Base-by-base conservation (phyloP, 139 green algal genomes). In the Chlamydomonas applanata region DNA sequence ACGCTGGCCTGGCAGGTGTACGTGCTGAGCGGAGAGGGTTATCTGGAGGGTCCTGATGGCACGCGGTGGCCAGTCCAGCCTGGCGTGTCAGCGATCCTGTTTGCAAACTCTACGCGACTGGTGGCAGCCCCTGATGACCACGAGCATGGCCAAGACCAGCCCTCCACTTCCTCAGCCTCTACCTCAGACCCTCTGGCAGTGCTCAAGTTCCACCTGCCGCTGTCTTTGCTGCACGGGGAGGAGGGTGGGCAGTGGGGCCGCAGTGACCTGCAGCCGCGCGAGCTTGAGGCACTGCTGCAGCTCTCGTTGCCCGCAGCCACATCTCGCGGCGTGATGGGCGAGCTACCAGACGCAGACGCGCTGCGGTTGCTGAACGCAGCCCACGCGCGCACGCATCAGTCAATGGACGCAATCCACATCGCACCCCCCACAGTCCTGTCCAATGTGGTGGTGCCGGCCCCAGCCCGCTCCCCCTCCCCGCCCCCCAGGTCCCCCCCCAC, bases 191-290 rank as follows among this genome's bases (percentile, higher is more conserved):
- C 56, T 7, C 68, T 71, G 13, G 67, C 63, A 13, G 57, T 67
- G 44, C 75, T 80, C 32, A 80, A 75, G 59, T 80, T 80, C 67
- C 75, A 75, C 34, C 63, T 80, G 65, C 75, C 75, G 7, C 30
- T 63, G 36, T 36, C 20, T 54, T 25, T 74, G 2, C 53, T 79
- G 59, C 11, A 66, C n/a, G n/a, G 40, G 11, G 40, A 49, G 7
- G 40, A 49, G 40, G 40, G 40, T 49, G 40, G 40, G 40, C 40
- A 49, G 11, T 49, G 40, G 40, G 40, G 40, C 40, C 40, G 40
- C 7, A 7, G 7, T 19, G 40, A 7, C 7, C 40, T 49, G 11
- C 40, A 49, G 40, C 40, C 40, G 11, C 40, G 40, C 11, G 40
- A 49, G 40, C 11, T 49, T 7, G 40, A 49, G 40, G 40, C 40